Percentiles rank a stretch among this genome's conserved stretches.
Conservation (phyloP, 1,284 basidiomycete species). For the Sanghuangporus sanghuang region DNA sequence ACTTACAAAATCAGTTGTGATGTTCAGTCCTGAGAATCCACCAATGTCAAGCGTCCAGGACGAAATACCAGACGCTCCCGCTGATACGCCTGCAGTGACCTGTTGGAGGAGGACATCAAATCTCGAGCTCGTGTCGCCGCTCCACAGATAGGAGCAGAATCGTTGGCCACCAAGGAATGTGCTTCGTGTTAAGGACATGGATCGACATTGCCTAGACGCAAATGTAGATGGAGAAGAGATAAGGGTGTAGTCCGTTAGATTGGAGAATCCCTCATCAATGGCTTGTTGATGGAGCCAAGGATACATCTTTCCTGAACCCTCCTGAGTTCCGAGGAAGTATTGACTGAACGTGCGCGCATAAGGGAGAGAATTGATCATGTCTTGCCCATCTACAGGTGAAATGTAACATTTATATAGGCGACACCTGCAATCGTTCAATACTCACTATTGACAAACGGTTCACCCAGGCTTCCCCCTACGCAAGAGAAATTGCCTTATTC, state of each 20-base stretch:
- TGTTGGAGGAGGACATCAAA: slow-evolving; percentile 36
- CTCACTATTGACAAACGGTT: slow-evolving; percentile 35
- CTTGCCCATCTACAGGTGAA: slow-evolving; percentile 29
- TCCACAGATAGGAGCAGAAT: slow-evolving; percentile 39
- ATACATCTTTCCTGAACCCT: slow-evolving; percentile 35
- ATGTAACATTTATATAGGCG: background rate
- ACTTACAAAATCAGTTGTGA: slow-evolving; percentile 29
- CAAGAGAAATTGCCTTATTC: background rate
- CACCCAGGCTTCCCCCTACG: slow-evolving; percentile 34
- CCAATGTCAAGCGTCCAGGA: slow-evolving; percentile 39
- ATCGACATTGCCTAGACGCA: slow-evolving; percentile 26
- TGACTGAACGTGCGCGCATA: slow-evolving; percentile 34
- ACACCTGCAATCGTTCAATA: background rate
- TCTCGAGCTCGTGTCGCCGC: slow-evolving; percentile 33
- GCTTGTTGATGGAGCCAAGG: slow-evolving; percentile 37
- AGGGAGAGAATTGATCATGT: slow-evolving; percentile 29
- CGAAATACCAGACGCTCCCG: slow-evolving; percentile 35
- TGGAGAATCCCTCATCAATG: slow-evolving; percentile 25
- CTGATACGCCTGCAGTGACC: slow-evolving; percentile 34
- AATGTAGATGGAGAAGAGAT: background rate
- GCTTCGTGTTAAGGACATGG: slow-evolving; percentile 37
- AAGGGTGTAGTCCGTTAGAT: slow-evolving; percentile 26
- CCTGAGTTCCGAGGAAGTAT: slow-evolving; percentile 37
- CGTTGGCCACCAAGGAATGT: slow-evolving; percentile 37
- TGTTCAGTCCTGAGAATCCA: slow-evolving; percentile 34